Evolutionary conservation across 805 yeast species (phyloP), one percentile per base, ranked within the genome.

Genomic region (Yarrowia sp.): DNA sequence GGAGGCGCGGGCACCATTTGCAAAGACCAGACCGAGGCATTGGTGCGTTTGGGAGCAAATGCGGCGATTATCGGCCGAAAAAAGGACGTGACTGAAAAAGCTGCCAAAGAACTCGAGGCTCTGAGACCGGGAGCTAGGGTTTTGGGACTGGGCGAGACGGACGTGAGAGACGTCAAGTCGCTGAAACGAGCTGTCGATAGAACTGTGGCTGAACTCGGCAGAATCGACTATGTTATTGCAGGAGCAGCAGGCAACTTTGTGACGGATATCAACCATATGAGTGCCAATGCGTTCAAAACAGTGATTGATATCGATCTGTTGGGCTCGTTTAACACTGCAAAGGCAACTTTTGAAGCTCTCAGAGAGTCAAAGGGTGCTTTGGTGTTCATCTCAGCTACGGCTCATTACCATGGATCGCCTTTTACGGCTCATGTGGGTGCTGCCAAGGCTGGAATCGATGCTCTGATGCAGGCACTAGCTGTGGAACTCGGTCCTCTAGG

Each of bases 1-100:
- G 98, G 98, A 8, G 98, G 98, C 9, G 95, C 98, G 1, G 98
- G 98, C 9, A 86, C 96, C 14, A 92, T 93, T 64, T 92, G 98
- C 75, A 79, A 93, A 51, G 93, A 88, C 6, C 98, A 92, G 74
- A 84, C 89, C 0, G 96, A 90, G 73, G 96, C 96, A 0, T 68
- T 93, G 76, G 88, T 91, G 2, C 76, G 84, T 14, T 78, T 93
- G 13, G 98, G 98, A 5, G 95, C 97, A 63, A 80, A 90, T 71
- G 96, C 96, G 11, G 89, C 89, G 4, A 88, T 92, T 48, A 74
- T 93, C 33, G 97, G 98, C 1, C 83, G 98, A 71, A 87, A 87
- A 71, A 77, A 72, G 38, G 83, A 79, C 44, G 88, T 86, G 70
- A 89, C 97, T 0, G 81, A 79, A 61, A 69, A 74, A 36, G 92